These are phyloP conservation scores for Penicillium sp. DNA, from an alignment of 2,329 filamentous ascomycete genomes.

Conservation along the genomic window DNA sequence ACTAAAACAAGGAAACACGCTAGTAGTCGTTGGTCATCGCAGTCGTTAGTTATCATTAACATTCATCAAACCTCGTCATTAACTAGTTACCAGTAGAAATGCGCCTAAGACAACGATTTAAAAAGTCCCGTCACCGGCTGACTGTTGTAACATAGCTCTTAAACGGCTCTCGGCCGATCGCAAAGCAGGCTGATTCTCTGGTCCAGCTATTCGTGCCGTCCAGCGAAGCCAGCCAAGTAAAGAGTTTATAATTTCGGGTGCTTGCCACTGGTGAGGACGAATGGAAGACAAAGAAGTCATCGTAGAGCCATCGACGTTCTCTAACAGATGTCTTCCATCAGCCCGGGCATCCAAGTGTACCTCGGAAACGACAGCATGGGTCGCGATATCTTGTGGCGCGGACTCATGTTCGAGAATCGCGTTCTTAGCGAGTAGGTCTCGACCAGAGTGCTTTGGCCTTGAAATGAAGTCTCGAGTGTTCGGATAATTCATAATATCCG, in stretches of 20 bases:
- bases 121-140: background rate
- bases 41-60: slow-evolving; percentile 4
- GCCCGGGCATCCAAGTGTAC: slow-evolving; percentile 39
- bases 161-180: slow-evolving; percentile 39
- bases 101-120: background rate
- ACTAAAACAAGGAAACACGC: background rate
- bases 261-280: slow-evolving; percentile 6
- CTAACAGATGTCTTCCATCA: slow-evolving; percentile 9
- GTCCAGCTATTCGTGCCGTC: slow-evolving; percentile 20
- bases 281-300: background rate
- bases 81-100: background rate
- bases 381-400: slow-evolving; percentile 27
- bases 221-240: slow-evolving; percentile 37
- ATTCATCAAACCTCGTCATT: slow-evolving; percentile 4
- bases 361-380: slow-evolving; percentile 41
- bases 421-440: slow-evolving; percentile 31
- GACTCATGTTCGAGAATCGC: slow-evolving; percentile 10
- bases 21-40: background rate
- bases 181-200: slow-evolving; percentile 16
- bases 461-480: slow-evolving; percentile 30
- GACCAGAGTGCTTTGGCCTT: slow-evolving; percentile 26
- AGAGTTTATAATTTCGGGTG: slow-evolving; percentile 32
- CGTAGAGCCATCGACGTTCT: background rate
- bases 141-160: slow-evolving; percentile 36
- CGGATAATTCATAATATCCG: slow-evolving; percentile 6